Base-by-base conservation (phyloP, 768 basidiomycete species). In the Mycena vitilis region DNA sequence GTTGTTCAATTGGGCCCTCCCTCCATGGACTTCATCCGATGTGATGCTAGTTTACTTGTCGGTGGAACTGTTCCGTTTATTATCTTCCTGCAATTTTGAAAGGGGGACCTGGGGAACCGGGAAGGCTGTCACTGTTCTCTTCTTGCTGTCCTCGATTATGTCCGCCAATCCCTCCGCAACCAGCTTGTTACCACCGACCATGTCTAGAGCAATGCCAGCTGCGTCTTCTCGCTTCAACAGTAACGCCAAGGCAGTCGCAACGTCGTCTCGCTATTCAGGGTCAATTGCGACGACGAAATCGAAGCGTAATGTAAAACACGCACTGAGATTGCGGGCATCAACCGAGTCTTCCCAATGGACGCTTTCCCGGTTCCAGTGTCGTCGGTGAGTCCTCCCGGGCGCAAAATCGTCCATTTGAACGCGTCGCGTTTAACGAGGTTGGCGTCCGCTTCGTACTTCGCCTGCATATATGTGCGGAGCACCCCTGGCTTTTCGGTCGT, bases 321-420 rank as follows among this genome's bases (percentile, higher is more conserved):
- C 68, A 89, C 90, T 0, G 86, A 82, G 67, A 90, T 83, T 0
- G 75, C 74, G n/a, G 72, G 75, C 0, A 72, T 79, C n/a, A 90
- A 49, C 70, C 86, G 86, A 0, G 88, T 88, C 66, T 79, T 78
- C 4, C 91, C 91, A 52, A 91, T 78, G 40, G 78, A 73, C 0
- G 83, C 86, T 37, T 79, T 86, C 1, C 87, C 88, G 4, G 81
- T 84, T 0, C 88, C 87, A 0, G 85, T 80, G 2, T 82, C 79
- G 58, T 89, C 81, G 0, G 76, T 82, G n/a, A 92, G 71, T 10
- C 79, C 78, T 18, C 87, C 88, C 20, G 91, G 90, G 12, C 90
- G 87, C 38, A 92, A 76, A 40, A 92, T 89, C 3, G 87, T 88
- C 87, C 87, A 92, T 60, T 87, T 83, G 80, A 92, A 89, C 0